phyloP scores from a whole-genome alignment of 495 filamentous ascomycete genomes.

The Haplographium delicatum region DNA sequence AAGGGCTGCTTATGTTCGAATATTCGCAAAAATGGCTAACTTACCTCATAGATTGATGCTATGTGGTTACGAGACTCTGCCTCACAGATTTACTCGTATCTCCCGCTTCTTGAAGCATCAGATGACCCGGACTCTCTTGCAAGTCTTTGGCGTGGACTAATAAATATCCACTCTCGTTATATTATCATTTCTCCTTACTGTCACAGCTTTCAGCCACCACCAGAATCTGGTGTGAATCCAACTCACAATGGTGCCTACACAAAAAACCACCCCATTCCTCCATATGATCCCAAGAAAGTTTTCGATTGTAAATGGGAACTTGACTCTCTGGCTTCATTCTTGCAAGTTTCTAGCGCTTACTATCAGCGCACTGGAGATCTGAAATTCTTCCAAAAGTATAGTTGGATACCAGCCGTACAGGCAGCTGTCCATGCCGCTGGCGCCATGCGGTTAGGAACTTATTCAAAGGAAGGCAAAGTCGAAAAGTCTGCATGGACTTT shows the following conservation, averaged over 20 bases:
- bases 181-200: constrained; percentile 93
- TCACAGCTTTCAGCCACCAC: constrained; percentile 94
- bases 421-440: constrained; percentile 50
- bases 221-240: constrained; percentile 48
- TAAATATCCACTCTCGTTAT: constrained; percentile 92
- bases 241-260: constrained; percentile 43
- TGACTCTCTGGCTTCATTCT: constrained; percentile 88
- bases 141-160: constrained; percentile 80
- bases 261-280: constrained; percentile 55
- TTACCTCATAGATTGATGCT: constrained; percentile 64
- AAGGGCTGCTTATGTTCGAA: neutral
- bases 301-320: constrained; percentile 99
- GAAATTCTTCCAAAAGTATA: constrained; percentile 54
- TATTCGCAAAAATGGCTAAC: neutral
- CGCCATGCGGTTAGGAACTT: constrained; percentile 56
- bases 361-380: constrained; percentile 48
- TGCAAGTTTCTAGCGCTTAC: constrained; percentile 59
- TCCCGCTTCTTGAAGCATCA: constrained; percentile 52
- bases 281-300: constrained; percentile 72
- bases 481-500: constrained; percentile 51
- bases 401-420: constrained; percentile 53
- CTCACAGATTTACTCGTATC: constrained; percentile 90
- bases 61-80: constrained; percentile 97
- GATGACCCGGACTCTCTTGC: constrained; percentile 57
- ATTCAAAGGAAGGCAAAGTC: constrained; percentile 49